Conservation (phyloP, 371 early-diverging fungal genomes). For the Scutellospora calospora region DNA sequence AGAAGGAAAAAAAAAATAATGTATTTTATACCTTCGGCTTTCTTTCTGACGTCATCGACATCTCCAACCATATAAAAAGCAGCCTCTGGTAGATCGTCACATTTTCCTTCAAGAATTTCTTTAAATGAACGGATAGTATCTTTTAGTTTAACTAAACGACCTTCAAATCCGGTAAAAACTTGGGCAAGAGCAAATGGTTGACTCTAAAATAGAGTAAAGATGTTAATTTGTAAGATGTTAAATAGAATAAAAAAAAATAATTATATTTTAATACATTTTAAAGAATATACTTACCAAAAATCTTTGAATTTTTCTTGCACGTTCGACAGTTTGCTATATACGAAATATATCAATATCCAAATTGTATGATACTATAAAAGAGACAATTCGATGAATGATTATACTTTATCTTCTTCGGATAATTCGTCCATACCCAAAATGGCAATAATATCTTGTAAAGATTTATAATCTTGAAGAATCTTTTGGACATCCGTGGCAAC, state of each 20-base stretch:
- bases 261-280: no score
- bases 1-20: background rate
- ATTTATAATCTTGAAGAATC: slow-evolving; percentile 97
- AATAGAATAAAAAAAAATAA: no score
- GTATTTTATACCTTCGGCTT: slow-evolving; percentile 92
- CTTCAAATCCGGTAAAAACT: slow-evolving; percentile 98
- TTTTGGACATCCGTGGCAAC: slow-evolving; percentile 95
- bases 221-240: background rate
- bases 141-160: slow-evolving; percentile 91
- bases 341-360: background rate
- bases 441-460: slow-evolving; percentile 98
- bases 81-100: slow-evolving; percentile 93
- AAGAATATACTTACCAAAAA: slow-evolving; percentile 69
- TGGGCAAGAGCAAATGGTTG: slow-evolving; percentile 98
- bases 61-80: slow-evolving; percentile 99
- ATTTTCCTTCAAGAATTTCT: slow-evolving; percentile 97
- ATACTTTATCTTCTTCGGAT: slow-evolving; percentile 97
- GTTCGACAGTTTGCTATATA: slow-evolving; percentile 81
- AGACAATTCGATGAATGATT: background rate
- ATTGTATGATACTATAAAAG: background rate
- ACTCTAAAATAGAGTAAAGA: slow-evolving; percentile 57
- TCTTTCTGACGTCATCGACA: slow-evolving; percentile 93
- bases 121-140: slow-evolving; percentile 97
- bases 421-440: slow-evolving; percentile 98
- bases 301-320: slow-evolving; percentile 94